Conservation (phyloP, 352 stramenopile genomes). For the Pythium vanterpoolii region DNA sequence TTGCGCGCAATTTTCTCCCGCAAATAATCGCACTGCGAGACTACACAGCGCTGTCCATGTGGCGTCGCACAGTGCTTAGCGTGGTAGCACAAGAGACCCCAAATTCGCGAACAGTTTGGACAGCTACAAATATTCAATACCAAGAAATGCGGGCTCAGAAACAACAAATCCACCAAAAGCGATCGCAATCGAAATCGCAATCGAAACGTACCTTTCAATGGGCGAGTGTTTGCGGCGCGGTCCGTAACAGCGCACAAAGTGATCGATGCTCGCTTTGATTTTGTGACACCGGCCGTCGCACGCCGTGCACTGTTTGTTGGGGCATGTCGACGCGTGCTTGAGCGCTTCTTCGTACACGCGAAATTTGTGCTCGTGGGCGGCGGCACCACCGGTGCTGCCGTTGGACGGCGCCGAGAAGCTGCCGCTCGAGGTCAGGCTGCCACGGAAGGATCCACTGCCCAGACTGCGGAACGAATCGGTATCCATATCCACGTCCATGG, state of each 20-base stretch:
- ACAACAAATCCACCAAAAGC: neutral
- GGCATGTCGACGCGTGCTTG: slow-evolving; percentile 62
- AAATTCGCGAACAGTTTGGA: slow-evolving; percentile 82
- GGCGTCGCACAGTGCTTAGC: slow-evolving; percentile 68
- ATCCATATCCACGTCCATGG: slow-evolving; percentile 32
- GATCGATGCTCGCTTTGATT: slow-evolving; percentile 85
- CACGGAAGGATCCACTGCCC: slow-evolving; percentile 4
- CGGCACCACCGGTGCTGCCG: neutral
- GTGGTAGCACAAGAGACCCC: slow-evolving; percentile 84
- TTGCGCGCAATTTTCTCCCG: slow-evolving; percentile 84
- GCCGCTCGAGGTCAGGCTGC: slow-evolving; percentile 6
- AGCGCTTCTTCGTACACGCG: slow-evolving; percentile 84
- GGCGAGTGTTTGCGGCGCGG: slow-evolving; percentile 58
- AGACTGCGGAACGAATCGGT: neutral
- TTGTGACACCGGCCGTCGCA: slow-evolving; percentile 77
- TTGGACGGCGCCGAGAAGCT: slow-evolving; percentile 8
- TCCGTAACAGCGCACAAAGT: slow-evolving; percentile 85
- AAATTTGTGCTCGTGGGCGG: slow-evolving; percentile 77
- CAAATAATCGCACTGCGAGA: slow-evolving; percentile 86
- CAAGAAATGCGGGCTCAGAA: neutral
- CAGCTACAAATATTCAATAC: slow-evolving; percentile 39
- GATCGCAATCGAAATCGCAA: no score
- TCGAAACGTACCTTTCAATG: slow-evolving; percentile 63
- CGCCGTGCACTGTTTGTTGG: slow-evolving; percentile 51
- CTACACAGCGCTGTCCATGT: slow-evolving; percentile 53